Evolutionary conservation across 1,284 basidiomycete species (phyloP).

Genomic region (Fomes fomentarius): DNA sequence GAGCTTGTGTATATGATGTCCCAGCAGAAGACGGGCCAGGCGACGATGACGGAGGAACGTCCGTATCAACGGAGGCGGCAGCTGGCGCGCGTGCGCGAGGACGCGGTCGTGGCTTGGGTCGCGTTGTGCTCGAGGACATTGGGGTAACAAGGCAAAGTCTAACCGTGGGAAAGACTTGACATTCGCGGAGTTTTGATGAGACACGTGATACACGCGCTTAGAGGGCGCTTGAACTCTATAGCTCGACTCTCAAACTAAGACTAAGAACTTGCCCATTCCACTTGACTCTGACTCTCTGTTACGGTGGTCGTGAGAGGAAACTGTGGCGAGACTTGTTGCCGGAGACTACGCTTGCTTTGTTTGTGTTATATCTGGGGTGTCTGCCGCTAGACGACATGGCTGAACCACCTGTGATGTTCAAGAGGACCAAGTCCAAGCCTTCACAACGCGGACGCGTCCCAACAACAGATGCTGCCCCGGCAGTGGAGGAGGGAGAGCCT

Average conservation of each 20-base stretch:
- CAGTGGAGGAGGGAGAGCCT: slow-evolving; percentile 31
- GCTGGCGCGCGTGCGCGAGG: slow-evolving; percentile 40
- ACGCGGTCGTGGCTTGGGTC: slow-evolving; percentile 53
- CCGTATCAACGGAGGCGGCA: slow-evolving; percentile 10
- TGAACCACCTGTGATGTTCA: slow-evolving; percentile 46
- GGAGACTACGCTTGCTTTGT: too few relatives aligned
- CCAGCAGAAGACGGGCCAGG: slow-evolving; percentile 22
- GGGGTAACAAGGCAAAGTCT: slow-evolving; percentile 29
- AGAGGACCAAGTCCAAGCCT: slow-evolving; percentile 60
- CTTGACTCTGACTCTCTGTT: too few relatives aligned
- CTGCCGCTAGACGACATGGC: slow-evolving; percentile 9
- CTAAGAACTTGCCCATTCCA: too few relatives aligned
- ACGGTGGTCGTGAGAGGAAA: too few relatives aligned
- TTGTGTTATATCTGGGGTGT: too few relatives aligned
- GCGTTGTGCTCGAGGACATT: slow-evolving; percentile 39
- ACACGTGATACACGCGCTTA: slow-evolving; percentile 24
- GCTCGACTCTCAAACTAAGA: too few relatives aligned
- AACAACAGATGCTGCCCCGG: slow-evolving; percentile 34
- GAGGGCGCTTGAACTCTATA: too few relatives aligned
- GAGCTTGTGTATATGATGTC: not conserved
- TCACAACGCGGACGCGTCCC: slow-evolving; percentile 46
- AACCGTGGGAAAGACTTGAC: slow-evolving; percentile 51
- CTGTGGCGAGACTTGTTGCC: too few relatives aligned
- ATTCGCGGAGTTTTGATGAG: slow-evolving; percentile 20
- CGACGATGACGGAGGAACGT: slow-evolving; percentile 26